These are phyloP conservation scores for Curvularia lunata DNA, from an alignment of 2,329 filamentous ascomycete genomes.

Conservation along the genomic window DNA sequence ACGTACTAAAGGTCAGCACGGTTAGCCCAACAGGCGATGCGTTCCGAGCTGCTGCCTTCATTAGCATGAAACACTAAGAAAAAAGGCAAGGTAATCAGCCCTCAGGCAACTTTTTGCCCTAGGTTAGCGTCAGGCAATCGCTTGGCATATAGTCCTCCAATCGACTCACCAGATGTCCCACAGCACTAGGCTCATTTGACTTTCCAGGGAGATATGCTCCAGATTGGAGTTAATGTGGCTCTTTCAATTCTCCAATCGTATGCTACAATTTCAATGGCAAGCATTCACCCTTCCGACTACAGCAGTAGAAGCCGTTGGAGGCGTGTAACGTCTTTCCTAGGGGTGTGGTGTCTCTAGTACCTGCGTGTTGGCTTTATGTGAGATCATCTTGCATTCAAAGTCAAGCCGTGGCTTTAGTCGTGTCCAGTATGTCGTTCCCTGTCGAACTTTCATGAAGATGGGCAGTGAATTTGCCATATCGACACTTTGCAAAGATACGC, in stretches of 20 bases:
- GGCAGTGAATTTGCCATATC: background rate
- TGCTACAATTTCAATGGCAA: background rate
- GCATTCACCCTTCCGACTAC: background rate
- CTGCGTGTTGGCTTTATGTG: background rate
- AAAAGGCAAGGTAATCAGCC: background rate
- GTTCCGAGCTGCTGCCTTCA: background rate
- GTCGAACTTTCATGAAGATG: background rate
- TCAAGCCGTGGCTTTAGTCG: background rate
- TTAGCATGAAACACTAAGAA: background rate
- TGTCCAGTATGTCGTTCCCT: background rate
- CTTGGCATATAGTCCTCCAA: background rate
- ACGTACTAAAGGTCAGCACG: background rate
- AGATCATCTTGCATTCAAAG: background rate
- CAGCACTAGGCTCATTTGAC: background rate
- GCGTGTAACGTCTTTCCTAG: background rate
- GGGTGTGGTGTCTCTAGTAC: background rate
- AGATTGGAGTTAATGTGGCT: background rate
- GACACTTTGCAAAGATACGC: background rate
- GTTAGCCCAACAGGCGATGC: background rate
- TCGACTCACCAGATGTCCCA: background rate
- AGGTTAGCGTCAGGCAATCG: background rate
- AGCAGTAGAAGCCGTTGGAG: background rate
- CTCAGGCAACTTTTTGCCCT: background rate
- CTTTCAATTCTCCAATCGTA: background rate
- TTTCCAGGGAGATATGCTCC: background rate